Conservation (phyloP, 257 asterid species). For the Fraxinus cuspidata region DNA sequence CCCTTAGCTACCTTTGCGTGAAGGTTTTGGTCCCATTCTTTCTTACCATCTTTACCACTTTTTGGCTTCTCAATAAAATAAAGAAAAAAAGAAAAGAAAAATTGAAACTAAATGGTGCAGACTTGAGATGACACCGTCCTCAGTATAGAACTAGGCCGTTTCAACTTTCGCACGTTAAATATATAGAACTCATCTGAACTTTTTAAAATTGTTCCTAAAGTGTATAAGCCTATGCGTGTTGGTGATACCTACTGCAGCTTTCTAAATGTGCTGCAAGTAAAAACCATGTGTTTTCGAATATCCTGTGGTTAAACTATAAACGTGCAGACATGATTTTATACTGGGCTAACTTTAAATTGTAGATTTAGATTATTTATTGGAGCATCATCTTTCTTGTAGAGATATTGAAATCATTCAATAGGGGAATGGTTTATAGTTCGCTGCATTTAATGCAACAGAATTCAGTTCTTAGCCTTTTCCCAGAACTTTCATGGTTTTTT, state of each 20-base stretch:
- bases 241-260: no score
- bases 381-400: not conserved
- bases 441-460: not conserved
- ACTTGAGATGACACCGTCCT: not conserved
- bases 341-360: not conserved
- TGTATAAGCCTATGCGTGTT: no score
- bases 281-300: no score
- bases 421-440: not conserved
- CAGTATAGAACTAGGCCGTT: not conserved
- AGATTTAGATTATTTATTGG: not conserved
- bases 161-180: not conserved
- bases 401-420: not conserved
- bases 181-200: no score
- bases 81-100: not conserved
- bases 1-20: not conserved
- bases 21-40: not conserved
- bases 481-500: not conserved
- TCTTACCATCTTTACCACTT: slow-evolving; percentile 8
- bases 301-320: no score
- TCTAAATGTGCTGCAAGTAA: no score
- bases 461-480: not conserved
- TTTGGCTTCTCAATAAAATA: no score
- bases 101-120: slow-evolving; percentile 3
- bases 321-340: no score
- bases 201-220: no score